Conservation (phyloP, 257 asterid species). For the Ajuga chamaepitys region DNA sequence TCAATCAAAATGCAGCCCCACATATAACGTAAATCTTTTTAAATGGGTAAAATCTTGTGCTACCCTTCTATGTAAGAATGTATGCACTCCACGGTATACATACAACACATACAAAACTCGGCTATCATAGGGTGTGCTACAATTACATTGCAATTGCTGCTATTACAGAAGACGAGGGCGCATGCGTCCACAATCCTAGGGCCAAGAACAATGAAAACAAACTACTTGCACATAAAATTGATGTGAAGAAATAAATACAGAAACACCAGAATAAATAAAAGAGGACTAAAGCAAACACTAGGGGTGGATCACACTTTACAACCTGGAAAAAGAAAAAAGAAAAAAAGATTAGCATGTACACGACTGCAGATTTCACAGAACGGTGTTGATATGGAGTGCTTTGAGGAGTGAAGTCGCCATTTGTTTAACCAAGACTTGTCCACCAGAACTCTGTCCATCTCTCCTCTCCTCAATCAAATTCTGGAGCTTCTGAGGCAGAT, state of each 20-base stretch:
- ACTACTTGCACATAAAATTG: background rate
- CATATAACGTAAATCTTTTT: no score
- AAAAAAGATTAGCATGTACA: background rate
- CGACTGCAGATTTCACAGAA: slow-evolving; percentile 35
- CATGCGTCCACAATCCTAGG: background rate
- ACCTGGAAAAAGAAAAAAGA: background rate
- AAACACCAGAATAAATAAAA: background rate
- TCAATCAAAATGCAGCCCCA: no score
- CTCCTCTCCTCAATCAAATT: slow-evolving; percentile 92
- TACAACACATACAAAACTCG: no score
- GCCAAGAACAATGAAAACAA: no score
- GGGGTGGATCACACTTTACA: slow-evolving; percentile 5
- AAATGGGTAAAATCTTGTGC: no score
- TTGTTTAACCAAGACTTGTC: slow-evolving; percentile 96
- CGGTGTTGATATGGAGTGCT: slow-evolving; percentile 94
- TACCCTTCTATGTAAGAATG: no score
- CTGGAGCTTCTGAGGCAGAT: slow-evolving; percentile 86
- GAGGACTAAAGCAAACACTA: background rate
- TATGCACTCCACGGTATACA: no score
- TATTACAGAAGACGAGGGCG: background rate
- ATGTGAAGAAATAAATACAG: background rate
- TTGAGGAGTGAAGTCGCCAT: slow-evolving; percentile 98
- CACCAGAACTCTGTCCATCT: slow-evolving; percentile 95
- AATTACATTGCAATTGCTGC: background rate
- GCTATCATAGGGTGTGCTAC: background rate